Percentiles rank a stretch among this genome's conserved stretches.
Conservation (phyloP, 768 basidiomycete species). For the Cystofilobasidium capitatum region DNA sequence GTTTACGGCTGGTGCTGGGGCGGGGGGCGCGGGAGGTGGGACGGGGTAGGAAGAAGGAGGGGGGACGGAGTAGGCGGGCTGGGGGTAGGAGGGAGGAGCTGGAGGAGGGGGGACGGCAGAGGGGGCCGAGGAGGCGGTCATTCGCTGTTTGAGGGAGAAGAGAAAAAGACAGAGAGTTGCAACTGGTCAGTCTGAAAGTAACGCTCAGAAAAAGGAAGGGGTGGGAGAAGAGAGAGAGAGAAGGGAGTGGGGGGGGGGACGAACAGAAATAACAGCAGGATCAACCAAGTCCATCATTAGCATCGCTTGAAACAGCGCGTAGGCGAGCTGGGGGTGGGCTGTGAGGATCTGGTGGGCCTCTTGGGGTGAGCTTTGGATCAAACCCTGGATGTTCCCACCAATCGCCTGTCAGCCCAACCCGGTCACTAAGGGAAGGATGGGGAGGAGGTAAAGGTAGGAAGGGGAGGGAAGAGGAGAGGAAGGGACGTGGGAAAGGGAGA, state of each 20-base stretch:
- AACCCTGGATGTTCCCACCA: conserved; percentile 68
- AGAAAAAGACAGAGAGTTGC: conserved; percentile 18
- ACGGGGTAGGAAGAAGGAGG: conserved; percentile 28
- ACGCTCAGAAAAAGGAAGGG: conserved; percentile 20
- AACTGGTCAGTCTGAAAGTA: neutral
- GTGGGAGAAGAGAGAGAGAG: conserved; percentile 27
- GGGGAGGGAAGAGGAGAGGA: neutral
- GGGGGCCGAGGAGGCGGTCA: conserved; percentile 31
- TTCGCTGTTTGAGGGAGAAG: conserved; percentile 28
- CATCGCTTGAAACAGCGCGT: conserved; percentile 90
- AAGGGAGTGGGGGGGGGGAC: conserved; percentile 26
- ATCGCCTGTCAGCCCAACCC: neutral
- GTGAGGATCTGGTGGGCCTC: conserved; percentile 70
- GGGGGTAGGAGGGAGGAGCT: conserved; percentile 33
- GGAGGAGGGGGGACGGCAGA: conserved; percentile 30
- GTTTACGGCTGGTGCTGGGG: conserved; percentile 34
- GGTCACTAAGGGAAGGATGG: neutral
- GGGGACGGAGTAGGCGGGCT: conserved; percentile 15
- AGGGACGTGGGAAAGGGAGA: neutral
- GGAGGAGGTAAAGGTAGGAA: neutral
- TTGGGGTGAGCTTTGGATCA: conserved; percentile 82
- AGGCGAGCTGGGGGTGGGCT: conserved; percentile 83
- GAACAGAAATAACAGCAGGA: conserved; percentile 61
- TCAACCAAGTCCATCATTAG: conserved; percentile 90
- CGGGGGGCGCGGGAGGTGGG: conserved; percentile 36